Evolutionary conservation across 139 green algal species (phyloP).

Genomic region (Chara braunii): DNA sequence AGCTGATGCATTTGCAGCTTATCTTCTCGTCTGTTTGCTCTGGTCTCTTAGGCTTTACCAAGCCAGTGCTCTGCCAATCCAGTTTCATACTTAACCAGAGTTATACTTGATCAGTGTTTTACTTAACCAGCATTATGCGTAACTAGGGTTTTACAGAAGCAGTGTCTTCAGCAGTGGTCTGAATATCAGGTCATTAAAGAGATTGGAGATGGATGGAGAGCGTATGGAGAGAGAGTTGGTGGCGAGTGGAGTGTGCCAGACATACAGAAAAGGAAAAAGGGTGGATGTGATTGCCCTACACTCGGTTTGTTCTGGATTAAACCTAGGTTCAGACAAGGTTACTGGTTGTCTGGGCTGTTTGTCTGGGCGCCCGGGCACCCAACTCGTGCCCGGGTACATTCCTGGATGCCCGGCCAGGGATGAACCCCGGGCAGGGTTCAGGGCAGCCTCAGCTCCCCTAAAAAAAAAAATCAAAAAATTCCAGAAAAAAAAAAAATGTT

Average conservation of each 20-base stretch:
- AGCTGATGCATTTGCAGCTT: background rate
- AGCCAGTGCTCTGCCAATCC: conserved; percentile 6
- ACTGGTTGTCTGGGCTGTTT: no score
- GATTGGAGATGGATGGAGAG: background rate
- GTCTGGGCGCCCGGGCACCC: no score
- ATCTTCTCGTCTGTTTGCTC: background rate
- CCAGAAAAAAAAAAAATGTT: no score
- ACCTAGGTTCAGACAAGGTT: no score
- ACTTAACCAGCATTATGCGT: background rate
- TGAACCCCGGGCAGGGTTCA: no score
- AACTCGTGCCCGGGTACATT: no score
- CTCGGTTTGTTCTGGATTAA: no score
- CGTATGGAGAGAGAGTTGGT: no score
- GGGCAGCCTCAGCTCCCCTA: no score
- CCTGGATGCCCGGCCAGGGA: no score
- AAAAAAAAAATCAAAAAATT: conserved; percentile 15
- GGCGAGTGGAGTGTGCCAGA: no score
- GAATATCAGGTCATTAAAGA: background rate
- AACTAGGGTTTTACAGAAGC: background rate
- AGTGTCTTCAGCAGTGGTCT: background rate
- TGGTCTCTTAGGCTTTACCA: background rate
- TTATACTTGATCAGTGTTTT: background rate
- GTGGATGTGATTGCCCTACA: background rate
- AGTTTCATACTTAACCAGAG: background rate
- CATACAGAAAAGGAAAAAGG: conserved; percentile 5